Conservation (phyloP, 225 moss, liverwort and hornwort species). For the Neckera pumila region DNA sequence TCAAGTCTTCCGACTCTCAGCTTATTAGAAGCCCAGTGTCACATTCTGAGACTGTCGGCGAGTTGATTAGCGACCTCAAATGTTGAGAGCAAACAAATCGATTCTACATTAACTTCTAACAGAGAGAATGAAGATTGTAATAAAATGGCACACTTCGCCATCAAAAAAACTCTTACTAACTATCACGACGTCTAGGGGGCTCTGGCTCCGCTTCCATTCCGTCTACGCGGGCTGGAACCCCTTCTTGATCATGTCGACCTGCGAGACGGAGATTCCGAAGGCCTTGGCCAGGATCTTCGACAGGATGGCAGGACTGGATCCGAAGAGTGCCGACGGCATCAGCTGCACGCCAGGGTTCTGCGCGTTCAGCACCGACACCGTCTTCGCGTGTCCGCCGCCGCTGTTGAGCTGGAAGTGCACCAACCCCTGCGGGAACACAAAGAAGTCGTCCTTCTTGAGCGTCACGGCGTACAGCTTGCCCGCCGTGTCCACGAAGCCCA, state of each 20-base stretch:
- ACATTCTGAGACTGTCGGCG: not conserved
- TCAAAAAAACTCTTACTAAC: not conserved
- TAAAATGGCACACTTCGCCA: not conserved
- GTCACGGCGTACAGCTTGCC: not conserved
- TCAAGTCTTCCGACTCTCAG: not conserved
- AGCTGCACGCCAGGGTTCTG: not conserved
- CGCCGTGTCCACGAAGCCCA: not conserved
- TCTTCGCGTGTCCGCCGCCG: not conserved
- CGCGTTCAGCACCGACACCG: not conserved
- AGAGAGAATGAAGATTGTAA: too few relatives aligned
- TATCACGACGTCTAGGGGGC: not conserved
- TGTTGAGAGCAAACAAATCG: not conserved
- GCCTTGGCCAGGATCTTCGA: not conserved
- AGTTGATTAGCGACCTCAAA: not conserved
- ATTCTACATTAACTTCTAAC: not conserved
- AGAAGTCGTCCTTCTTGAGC: not conserved
- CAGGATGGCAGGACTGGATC: not conserved
- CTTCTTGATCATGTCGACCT: not conserved
- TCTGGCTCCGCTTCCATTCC: too few relatives aligned
- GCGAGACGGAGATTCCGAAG: not conserved
- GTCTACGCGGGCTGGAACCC: not conserved
- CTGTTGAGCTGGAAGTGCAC: conserved; percentile 6
- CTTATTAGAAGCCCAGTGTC: too few relatives aligned
- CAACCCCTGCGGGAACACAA: not conserved
- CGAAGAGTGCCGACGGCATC: not conserved